These are phyloP conservation scores for Porogramme epimiltina DNA, from an alignment of 1,284 basidiomycete species.

Conservation along the genomic window DNA sequence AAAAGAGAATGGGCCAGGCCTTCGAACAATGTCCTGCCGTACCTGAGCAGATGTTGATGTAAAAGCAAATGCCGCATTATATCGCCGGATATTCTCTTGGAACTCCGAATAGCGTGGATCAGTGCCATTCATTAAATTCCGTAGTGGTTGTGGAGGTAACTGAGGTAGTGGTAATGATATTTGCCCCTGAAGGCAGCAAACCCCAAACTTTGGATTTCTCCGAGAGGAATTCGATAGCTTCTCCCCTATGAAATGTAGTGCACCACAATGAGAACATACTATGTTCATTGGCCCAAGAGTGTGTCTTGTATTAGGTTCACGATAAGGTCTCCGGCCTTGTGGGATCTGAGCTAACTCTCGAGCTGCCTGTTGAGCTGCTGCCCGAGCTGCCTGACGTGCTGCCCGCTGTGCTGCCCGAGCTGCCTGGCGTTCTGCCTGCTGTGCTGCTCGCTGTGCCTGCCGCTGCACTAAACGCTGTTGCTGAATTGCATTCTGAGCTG, in stretches of 20 bases:
- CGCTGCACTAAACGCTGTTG: neutral
- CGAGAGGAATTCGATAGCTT: neutral
- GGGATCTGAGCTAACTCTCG: neutral
- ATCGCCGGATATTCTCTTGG: conserved; percentile 30
- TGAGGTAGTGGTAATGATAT: neutral
- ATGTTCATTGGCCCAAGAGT: neutral
- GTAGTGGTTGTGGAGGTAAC: neutral
- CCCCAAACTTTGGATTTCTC: neutral
- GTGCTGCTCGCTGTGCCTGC: too few relatives aligned
- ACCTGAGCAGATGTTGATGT: conserved; percentile 28
- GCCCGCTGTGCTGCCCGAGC: neutral
- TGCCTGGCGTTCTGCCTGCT: neutral
- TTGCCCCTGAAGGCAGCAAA: neutral
- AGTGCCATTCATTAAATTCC: conserved; percentile 12
- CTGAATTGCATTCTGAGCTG: neutral
- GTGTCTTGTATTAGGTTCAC: neutral
- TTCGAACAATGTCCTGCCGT: conserved; percentile 13
- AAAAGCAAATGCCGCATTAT: conserved; percentile 34
- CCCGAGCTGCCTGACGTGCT: too few relatives aligned
- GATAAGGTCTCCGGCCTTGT: neutral
- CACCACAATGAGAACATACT: neutral
- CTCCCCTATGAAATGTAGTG: neutral
- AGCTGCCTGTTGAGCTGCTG: neutral
- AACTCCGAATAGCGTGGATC: conserved; percentile 23
- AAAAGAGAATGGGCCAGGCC: conserved; percentile 27